A percentile compares a stretch with the other conserved stretches of the same genome.
Evolutionary conservation across 2,329 filamentous ascomycete species (phyloP).

Genomic region (Annulohypoxylon truncatum): DNA sequence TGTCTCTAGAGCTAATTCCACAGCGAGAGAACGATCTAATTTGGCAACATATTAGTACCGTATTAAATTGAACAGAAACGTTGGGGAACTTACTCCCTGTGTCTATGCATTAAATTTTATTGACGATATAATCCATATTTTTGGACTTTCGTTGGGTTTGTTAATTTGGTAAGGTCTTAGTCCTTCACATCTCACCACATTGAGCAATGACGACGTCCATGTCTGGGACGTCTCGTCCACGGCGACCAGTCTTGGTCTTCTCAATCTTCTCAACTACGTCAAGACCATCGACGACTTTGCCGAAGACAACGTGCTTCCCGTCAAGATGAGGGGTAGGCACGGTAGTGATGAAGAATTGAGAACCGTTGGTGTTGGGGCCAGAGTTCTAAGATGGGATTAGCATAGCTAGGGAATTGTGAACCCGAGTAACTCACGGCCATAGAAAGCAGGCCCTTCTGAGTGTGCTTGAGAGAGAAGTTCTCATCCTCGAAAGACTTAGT

Average conservation of each 20-base stretch:
- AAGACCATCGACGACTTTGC: constrained; percentile 88
- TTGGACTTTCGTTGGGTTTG: background rate
- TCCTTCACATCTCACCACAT: constrained; percentile 88
- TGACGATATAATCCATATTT: background rate
- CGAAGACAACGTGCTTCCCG: constrained; percentile 95
- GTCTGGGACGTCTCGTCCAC: constrained; percentile 81
- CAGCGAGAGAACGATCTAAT: background rate
- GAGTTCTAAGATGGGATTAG: constrained; percentile 71
- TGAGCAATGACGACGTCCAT: constrained; percentile 85
- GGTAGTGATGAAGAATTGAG: constrained; percentile 97
- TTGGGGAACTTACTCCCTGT: background rate
- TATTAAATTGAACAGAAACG: background rate
- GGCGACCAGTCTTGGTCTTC: constrained; percentile 82
- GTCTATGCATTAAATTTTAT: background rate
- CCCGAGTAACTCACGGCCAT: constrained; percentile 81
- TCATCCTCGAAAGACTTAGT: constrained; percentile 88
- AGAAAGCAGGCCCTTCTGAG: constrained; percentile 81
- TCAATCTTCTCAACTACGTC: constrained; percentile 94
- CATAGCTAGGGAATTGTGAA: constrained; percentile 2
- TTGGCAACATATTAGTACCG: background rate
- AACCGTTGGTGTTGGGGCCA: constrained; percentile 92
- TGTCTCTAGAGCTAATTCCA: background rate
- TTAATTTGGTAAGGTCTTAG: background rate
- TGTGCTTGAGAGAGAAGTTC: constrained; percentile 85
- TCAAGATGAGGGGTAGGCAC: constrained; percentile 88